Conservation (phyloP, 352 stramenopile genomes). For the Thraustochytrium sp. region DNA sequence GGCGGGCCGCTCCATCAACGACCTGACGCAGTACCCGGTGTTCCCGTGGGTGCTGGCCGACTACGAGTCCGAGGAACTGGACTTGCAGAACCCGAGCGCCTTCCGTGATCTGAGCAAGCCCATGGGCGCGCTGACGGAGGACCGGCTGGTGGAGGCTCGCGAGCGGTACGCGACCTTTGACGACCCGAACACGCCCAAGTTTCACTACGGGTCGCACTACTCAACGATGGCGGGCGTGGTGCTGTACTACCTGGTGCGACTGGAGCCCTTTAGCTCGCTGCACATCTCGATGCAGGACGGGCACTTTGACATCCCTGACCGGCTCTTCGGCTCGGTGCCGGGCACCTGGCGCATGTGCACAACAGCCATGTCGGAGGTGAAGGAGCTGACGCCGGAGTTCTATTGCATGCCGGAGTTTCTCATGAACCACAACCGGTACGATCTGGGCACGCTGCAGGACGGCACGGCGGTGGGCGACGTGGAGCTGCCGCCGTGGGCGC, state of each 20-base stretch:
- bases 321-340: conserved; percentile 89
- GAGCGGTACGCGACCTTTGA: conserved; percentile 41
- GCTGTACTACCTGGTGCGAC: conserved; percentile 92
- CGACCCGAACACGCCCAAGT: conserved; percentile 55
- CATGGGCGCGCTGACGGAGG: conserved; percentile 38
- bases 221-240: conserved; percentile 91
- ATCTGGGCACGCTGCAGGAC: conserved; percentile 64
- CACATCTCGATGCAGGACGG: conserved; percentile 88
- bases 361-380: conserved; percentile 83
- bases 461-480: conserved; percentile 82
- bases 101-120: conserved; percentile 38
- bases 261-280: conserved; percentile 91
- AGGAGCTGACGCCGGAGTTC: conserved; percentile 97
- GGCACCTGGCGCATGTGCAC: conserved; percentile 95
- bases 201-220: conserved; percentile 90
- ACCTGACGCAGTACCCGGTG: conserved; percentile 96
- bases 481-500: conserved; percentile 80
- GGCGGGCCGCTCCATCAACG: conserved; percentile 88
- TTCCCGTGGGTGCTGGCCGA: conserved; percentile 95
- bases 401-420: conserved; percentile 61
- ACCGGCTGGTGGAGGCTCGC: conserved; percentile 18
- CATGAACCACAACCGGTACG: conserved; percentile 45
- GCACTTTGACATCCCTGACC: conserved; percentile 95
- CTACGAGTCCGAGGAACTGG: conserved; percentile 83
- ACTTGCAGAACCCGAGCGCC: conserved; percentile 60